Conservation (phyloP, 2,329 filamentous ascomycete species). For the Gnomoniopsis sp. region DNA sequence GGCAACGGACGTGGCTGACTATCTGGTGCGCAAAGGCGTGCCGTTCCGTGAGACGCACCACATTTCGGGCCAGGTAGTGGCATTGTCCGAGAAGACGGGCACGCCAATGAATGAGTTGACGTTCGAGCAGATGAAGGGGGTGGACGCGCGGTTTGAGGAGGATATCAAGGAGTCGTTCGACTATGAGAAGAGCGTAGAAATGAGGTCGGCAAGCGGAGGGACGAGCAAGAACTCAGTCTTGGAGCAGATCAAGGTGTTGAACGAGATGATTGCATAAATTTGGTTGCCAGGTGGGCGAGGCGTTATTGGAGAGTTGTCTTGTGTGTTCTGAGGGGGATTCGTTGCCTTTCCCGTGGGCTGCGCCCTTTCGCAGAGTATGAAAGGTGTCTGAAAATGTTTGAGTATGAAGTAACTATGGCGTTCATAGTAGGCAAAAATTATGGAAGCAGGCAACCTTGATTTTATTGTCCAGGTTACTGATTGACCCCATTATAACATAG, state of each 20-base stretch:
- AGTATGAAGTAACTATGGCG: no score
- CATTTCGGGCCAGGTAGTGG: conserved; percentile 69
- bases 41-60: conserved; percentile 81
- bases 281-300: no score
- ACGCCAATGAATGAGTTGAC: conserved; percentile 69
- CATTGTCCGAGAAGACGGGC: conserved; percentile 61
- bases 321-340: neutral
- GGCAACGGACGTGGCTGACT: conserved; percentile 65
- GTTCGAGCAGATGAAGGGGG: conserved; percentile 61
- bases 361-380: no score
- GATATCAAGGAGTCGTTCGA: conserved; percentile 72
- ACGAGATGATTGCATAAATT: conserved; percentile 31
- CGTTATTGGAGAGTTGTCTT: neutral
- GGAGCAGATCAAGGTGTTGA: conserved; percentile 58
- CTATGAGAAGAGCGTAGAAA: conserved; percentile 80
- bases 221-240: conserved; percentile 68
- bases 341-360: no score
- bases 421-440: no score
- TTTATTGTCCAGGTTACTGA: no score
- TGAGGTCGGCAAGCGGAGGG: conserved; percentile 71
- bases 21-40: conserved; percentile 62
- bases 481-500: no score
- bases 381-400: no score
- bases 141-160: conserved; percentile 67
- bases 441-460: no score